Evolutionary conservation across 2,329 filamentous ascomycete genomes (phyloP).

Genomic region (Biscogniauxia sp.): DNA sequence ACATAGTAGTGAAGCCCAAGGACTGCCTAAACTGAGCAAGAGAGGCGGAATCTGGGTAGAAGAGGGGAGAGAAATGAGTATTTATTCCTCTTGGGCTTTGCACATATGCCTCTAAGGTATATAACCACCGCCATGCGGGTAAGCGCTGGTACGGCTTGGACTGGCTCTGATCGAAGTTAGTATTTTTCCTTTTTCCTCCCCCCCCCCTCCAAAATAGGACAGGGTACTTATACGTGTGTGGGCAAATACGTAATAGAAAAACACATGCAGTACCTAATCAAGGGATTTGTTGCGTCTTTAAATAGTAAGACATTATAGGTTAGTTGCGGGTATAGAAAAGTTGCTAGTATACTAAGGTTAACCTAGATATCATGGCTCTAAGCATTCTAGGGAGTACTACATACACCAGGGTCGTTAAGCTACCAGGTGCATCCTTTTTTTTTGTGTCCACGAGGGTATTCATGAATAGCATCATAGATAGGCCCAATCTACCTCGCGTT

Average conservation of each 20-base stretch:
- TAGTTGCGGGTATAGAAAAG: background rate
- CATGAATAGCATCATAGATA: background rate
- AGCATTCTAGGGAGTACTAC: background rate
- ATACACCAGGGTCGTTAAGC: background rate
- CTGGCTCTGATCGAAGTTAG: background rate
- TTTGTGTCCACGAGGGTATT: too few relatives aligned
- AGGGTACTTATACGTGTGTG: background rate
- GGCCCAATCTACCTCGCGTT: background rate
- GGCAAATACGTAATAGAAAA: background rate
- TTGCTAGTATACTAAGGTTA: background rate
- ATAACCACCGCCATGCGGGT: background rate
- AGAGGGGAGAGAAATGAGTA: background rate
- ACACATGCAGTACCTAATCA: background rate
- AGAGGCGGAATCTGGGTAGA: background rate
- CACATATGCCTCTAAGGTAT: background rate
- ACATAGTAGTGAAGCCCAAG: background rate
- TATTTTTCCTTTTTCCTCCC: background rate
- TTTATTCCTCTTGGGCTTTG: background rate
- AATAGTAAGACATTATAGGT: background rate
- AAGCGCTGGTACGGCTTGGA: slow-evolving; percentile 1
- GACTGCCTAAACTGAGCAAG: background rate
- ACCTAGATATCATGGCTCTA: background rate
- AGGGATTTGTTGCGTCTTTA: background rate
- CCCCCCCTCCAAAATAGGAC: background rate
- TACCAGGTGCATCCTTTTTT: background rate